Percentiles rank a stretch among this genome's conserved stretches.
Evolutionary conservation across 768 basidiomycete species (phyloP).

Genomic region (Tremella mesenterica): DNA sequence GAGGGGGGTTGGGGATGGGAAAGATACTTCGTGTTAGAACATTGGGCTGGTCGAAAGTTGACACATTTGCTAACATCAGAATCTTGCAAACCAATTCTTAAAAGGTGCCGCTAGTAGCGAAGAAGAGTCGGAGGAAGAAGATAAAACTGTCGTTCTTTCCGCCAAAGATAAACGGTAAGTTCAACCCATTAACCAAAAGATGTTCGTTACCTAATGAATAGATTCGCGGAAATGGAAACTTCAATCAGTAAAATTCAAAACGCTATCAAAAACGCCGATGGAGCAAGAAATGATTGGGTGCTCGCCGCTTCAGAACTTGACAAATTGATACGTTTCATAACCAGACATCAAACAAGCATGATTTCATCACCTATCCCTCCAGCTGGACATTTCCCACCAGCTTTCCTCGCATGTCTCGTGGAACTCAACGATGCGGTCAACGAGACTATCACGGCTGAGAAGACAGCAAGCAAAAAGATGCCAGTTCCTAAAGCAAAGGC

Average conservation of each 20-base stretch:
- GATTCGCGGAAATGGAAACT: slow-evolving; percentile 84
- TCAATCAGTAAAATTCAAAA: slow-evolving; percentile 88
- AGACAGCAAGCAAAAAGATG: slow-evolving; percentile 92
- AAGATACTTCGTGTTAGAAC: no score
- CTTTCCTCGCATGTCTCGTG: slow-evolving; percentile 37
- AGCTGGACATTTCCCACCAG: slow-evolving; percentile 62
- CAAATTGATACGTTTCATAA: slow-evolving; percentile 82
- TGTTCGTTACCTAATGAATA: slow-evolving; percentile 13
- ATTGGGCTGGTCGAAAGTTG: background rate
- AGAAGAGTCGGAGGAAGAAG: slow-evolving; percentile 56
- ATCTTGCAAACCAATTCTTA: slow-evolving; percentile 39
- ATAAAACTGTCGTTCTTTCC: slow-evolving; percentile 63
- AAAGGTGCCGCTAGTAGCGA: slow-evolving; percentile 41
- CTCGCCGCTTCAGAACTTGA: slow-evolving; percentile 90
- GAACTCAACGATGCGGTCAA: slow-evolving; percentile 70
- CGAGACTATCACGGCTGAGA: slow-evolving; percentile 68
- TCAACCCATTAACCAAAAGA: background rate
- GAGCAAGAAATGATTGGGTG: slow-evolving; percentile 77
- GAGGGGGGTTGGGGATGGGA: no score
- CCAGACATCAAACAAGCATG: slow-evolving; percentile 63
- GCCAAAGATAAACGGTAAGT: slow-evolving; percentile 71
- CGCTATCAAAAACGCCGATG: slow-evolving; percentile 59
- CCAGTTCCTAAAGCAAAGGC: slow-evolving; percentile 84
- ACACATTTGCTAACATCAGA: slow-evolving; percentile 3
- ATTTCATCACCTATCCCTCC: slow-evolving; percentile 77